These are phyloP conservation scores for Zoysia matrella DNA, from an alignment of 202 grass and related monocot species.

Conservation along the genomic window DNA sequence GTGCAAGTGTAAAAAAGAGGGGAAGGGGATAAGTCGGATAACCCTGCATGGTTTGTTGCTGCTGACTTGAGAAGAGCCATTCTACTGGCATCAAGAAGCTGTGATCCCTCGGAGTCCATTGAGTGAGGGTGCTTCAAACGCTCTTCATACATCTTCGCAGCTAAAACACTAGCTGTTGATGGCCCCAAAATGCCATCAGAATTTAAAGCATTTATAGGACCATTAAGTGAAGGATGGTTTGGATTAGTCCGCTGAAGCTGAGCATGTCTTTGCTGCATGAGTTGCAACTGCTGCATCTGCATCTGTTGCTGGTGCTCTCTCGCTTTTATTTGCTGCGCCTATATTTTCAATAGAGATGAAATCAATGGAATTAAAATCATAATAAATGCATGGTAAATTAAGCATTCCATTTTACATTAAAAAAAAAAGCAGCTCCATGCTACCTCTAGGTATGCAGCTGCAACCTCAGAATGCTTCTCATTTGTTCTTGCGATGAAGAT, in stretches of 20 bases:
- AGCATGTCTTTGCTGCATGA: constrained; percentile 88
- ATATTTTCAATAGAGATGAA: constrained; percentile 26
- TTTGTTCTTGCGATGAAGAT: constrained; percentile 68
- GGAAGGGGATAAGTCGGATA: constrained; percentile 12
- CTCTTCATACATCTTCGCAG: constrained; percentile 99
- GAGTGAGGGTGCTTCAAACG: constrained; percentile 84
- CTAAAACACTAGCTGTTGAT: constrained; percentile 93
- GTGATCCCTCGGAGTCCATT: constrained; percentile 86
- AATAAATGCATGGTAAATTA: constrained; percentile 26
- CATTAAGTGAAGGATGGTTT: constrained; percentile 71
- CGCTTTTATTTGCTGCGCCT: constrained; percentile 95
- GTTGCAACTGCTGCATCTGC: constrained; percentile 97
- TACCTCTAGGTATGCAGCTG: constrained; percentile 96
- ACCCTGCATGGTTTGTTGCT: constrained; percentile 80
- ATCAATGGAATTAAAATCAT: not conserved
- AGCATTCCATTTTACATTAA: not conserved
- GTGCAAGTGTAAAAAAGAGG: constrained; percentile 27
- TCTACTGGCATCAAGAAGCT: constrained; percentile 83
- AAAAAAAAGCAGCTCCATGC: constrained; percentile 4
- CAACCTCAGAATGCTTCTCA: constrained; percentile 98
- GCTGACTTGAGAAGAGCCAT: constrained; percentile 97
- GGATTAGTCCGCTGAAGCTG: constrained; percentile 86
- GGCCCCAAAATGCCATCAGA: constrained; percentile 81
- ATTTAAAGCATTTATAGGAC: constrained; percentile 76
- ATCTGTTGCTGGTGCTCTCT: constrained; percentile 97